Base-by-base conservation (phyloP, 371 early-diverging fungal genomes). In the Dichotomocladium elegans region DNA sequence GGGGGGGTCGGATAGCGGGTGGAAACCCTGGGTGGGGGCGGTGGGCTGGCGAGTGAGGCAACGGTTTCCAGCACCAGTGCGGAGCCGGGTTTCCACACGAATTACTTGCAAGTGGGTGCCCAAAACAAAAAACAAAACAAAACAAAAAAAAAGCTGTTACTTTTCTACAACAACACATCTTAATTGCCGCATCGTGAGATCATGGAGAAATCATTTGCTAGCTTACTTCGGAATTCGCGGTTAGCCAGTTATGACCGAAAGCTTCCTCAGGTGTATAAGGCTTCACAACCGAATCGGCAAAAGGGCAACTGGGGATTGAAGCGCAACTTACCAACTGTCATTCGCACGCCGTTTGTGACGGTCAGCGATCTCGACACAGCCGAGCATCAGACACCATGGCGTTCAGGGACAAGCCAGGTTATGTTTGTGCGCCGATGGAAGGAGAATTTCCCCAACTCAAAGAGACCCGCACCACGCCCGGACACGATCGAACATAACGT, bases 251-350 rank as follows among this genome's bases (percentile, higher is more conserved):
- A 66, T 53, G 89, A 90, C 63, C 77, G 81, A 34, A 67, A 60
- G 27, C 71, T 91, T 47, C 62, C 70, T 21, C 91, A 90, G 70
- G 86, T 89, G 50, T 90, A 90, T 66, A 78, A 83, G 27, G 80
- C 86, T 30, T 63, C 77, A n/a, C 55, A 54, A 21, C 67, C 63
- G 15, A 53, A 55, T 47, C 79, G 78, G 58, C 49, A 64, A 28
- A 68, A 64, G 19, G 88, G 87, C 34, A 86, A 89, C 55, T 91
- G 89, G 89, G 91, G 91, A 14, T 54, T 91, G 61, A 91, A 91
- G 64, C 86, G 89, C 27, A 77, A 80, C 53, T 64, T 91, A 43
- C 90, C 91, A 11, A 74, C 68, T 24, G 81, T 82, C 29, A 74
- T 88, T 50, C 71, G 80, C 33, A 85, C 89, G 14, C 74, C 72